Base-by-base conservation (phyloP, 306 rosid genomes). In the Casuarina glauca region DNA sequence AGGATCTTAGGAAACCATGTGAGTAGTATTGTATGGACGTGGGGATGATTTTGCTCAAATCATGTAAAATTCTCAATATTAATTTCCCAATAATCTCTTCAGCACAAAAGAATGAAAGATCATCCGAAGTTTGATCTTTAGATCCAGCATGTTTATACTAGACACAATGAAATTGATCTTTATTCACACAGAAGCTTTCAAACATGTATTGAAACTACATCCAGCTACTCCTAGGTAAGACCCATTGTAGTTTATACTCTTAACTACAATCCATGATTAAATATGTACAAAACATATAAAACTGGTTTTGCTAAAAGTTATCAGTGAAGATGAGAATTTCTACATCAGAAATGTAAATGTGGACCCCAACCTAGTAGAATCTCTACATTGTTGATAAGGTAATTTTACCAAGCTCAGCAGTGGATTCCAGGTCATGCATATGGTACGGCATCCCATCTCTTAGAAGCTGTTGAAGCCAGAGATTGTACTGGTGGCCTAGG, bases 381-480 rank as follows among this genome's bases (percentile, higher is more conserved):
- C 60, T 60, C 74, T 72, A 70, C 69, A 75, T 76, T 7, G 52
- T 55, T 73, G n/a, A 2, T 53, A 10, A 43, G 19, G 52, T 58
- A 73, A 64, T 66, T 77, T 60, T 42, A 76, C 72, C 67, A 26
- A 26, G 32, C 32, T 26, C 32, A 26, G 32, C 32, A 26, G 32
- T 26, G 32, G 32, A 26, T 20, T 70, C 17, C 16, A 66, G 53
- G 73, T 68, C 70, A 51, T 76, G 75, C 74, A 48, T 44, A 70
- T 76, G 82, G 93, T 80, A 80, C 72, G 80, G 74, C 58, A 81
- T 67, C 85, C 77, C 83, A 79, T 39, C 79, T 83, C 72, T 64
- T 68, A 74, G 75, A 74, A 60, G 76, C 74, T 70, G 77, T 19
- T 70, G 64, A 63, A 53, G 51, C 49, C 42, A 58, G 74, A 43